Evolutionary conservation across 345 rosid genomes (phyloP).

Genomic region (Eucalyptus lansdowneana): DNA sequence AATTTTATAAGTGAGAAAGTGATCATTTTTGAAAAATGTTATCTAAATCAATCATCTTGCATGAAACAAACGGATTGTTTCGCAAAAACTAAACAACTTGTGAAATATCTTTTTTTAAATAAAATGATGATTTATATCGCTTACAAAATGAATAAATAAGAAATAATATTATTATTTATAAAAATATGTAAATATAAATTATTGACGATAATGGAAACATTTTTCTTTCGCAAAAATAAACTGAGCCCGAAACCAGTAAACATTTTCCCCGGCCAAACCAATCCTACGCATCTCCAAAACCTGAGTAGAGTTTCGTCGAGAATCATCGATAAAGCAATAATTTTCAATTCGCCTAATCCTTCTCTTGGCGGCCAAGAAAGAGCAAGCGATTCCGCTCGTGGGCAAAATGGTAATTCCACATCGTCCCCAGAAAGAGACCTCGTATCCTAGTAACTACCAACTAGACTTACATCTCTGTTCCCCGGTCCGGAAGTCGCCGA

Average conservation of each 20-base stretch:
- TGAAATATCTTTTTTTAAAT: too few species aligned
- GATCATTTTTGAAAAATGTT: too few species aligned
- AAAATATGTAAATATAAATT: not conserved
- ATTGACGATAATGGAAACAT: not conserved
- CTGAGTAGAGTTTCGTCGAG: not conserved
- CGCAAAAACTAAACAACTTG: too few species aligned
- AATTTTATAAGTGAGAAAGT: not conserved
- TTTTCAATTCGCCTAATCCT: not conserved
- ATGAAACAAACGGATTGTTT: not conserved
- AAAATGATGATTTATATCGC: too few species aligned
- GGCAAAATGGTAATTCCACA: not conserved
- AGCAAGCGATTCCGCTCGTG: not conserved
- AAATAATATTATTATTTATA: too few species aligned
- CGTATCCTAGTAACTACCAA: not conserved
- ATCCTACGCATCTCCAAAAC: not conserved
- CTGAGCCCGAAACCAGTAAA: not conserved
- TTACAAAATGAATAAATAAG: too few species aligned
- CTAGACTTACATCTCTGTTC: not conserved
- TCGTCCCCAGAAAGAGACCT: not conserved
- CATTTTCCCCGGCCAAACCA: not conserved
- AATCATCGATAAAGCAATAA: not conserved
- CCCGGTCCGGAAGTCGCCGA: not conserved
- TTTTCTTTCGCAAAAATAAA: not conserved
- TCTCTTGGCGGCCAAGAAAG: not conserved
- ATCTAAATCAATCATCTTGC: rapidly evolving